A percentile compares a stretch with the other conserved stretches of the same genome.
Conservation (phyloP, 129 eudicot genomes). For the Flaveria trinervia region DNA sequence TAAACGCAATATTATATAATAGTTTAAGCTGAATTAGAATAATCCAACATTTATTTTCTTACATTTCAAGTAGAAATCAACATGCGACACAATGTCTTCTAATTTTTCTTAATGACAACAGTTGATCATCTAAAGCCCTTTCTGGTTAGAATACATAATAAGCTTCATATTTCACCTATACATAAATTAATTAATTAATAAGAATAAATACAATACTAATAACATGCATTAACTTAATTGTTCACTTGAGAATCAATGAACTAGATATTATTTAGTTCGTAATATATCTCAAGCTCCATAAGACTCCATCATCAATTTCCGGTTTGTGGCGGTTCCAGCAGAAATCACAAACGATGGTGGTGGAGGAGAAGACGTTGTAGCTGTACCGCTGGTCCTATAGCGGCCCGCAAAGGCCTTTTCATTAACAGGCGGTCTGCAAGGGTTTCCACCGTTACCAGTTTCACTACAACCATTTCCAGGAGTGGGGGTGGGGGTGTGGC, state of each 20-base stretch:
- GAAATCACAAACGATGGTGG: background rate
- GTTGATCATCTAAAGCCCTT: too few species aligned
- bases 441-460: constrained; percentile 15
- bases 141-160: background rate
- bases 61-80: too few species aligned
- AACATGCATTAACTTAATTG: background rate
- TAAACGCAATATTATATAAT: too few species aligned
- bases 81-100: too few species aligned
- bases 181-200: background rate
- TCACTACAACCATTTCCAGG: constrained; percentile 32
- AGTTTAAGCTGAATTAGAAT: too few species aligned
- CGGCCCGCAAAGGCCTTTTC: constrained; percentile 9
- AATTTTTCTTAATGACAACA: too few species aligned
- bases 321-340: constrained; percentile 8
- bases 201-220: background rate
- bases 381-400: background rate
- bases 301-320: constrained; percentile 20
- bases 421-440: background rate
- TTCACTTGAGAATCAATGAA: background rate
- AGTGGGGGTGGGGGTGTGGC: background rate
- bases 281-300: background rate
- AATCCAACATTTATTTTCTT: too few species aligned
- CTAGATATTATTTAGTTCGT: background rate
- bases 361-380: background rate
- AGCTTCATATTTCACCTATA: background rate